Percentiles rank a stretch among this genome's conserved stretches.
Conservation (phyloP, 257 asterid species). For the Ilex aquifolium region DNA sequence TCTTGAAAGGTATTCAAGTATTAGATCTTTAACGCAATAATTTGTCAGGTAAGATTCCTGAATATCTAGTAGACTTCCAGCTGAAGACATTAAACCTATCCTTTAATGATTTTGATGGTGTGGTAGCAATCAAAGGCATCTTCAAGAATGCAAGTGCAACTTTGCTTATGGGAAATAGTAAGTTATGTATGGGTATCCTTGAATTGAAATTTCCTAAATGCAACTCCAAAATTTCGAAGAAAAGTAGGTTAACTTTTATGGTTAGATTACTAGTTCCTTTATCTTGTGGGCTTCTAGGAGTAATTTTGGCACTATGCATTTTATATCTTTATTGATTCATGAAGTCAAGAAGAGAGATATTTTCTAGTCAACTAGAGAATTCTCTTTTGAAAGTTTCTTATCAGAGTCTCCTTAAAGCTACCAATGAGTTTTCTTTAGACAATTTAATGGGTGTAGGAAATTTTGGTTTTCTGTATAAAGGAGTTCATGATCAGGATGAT, state of each 20-base stretch:
- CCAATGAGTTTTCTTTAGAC: constrained; percentile 25
- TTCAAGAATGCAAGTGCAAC: background rate
- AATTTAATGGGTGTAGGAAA: constrained; percentile 17
- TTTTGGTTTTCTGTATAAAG: constrained; percentile 20
- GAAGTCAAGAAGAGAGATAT: background rate
- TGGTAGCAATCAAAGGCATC: background rate
- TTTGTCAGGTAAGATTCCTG: constrained; percentile 21
- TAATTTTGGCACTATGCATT: background rate
- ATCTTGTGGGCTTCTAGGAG: background rate
- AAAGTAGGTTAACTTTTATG: background rate
- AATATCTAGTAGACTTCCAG: background rate
- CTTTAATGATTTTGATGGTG: constrained; percentile 18
- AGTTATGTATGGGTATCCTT: background rate
- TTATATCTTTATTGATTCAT: background rate
- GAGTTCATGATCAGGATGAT: constrained; percentile 6
- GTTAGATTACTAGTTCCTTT: background rate
- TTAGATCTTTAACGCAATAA: constrained; percentile 27
- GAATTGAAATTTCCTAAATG: background rate
- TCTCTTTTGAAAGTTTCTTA: constrained; percentile 14
- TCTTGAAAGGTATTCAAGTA: constrained; percentile 15
- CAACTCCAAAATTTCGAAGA: background rate
- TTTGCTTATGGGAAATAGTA: background rate
- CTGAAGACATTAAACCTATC: constrained; percentile 18
- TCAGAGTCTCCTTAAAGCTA: constrained; percentile 13
- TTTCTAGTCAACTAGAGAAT: background rate